Base-by-base conservation (phyloP, 1,284 basidiomycete genomes). In the Agaricales sp. region DNA sequence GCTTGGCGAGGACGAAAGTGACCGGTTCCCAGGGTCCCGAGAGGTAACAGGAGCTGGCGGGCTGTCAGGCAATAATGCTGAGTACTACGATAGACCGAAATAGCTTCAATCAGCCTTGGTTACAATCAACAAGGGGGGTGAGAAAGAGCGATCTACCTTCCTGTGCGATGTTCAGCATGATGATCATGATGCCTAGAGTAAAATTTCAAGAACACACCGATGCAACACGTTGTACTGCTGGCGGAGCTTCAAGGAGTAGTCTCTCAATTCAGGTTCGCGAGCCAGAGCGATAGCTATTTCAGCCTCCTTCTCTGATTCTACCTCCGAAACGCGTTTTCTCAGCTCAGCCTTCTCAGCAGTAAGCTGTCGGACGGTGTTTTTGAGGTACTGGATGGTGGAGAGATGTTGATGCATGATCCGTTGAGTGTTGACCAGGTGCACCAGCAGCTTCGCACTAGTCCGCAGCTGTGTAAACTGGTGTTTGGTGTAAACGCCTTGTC, bases 291-390 rank as follows among this genome's bases (percentile, higher is more conserved):
- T 41, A 16, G 39, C 39, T 16, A 41, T 41, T 18, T 41, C 39
- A 20, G 39, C 39, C 39, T 41, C 39, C 19, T 41, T 41, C 39
- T 41, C 39, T 8, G 19, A n/a, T 41, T 41, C 39, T 20, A 41
- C 16, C 39, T 41, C 39, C 13, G 39, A n/a, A 11, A 41, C n/a
- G 18, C 39, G 39, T 16, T 41, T 41, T 16, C 39, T n/a, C 6
- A 41, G 19, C 19, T 41, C 39, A 8, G 39, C 39, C 39, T 41
- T 41, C 39, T 41, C 39, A 20, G 8, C 16, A 4, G n/a, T 41
- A 20, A 41, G 39, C 6, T 41, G 39, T 4, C 39, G 39, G 8
- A 41, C 19, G 8, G 13, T 41, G 39, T 41, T 18, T 16, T 41
- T 41, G 39, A 41, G 39, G 18, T 41, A 8, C 8, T 20, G 39